phyloP scores from a whole-genome alignment of 1,139 yeast species.

The Hyphopichia fennica region DNA sequence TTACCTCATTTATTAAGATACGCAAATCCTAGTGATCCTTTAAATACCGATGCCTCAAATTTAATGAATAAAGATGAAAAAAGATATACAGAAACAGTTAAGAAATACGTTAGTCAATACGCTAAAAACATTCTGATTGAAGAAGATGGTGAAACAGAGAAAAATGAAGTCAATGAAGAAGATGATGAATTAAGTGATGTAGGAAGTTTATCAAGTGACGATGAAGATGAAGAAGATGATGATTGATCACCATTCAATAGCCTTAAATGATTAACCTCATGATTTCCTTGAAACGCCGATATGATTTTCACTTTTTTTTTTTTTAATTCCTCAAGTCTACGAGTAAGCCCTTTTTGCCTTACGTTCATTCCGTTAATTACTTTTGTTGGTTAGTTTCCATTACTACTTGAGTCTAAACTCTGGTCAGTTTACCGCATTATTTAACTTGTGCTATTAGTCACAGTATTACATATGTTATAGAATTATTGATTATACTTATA shows the following conservation, averaged over 20 bases:
- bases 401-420: no score
- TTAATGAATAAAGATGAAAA: constrained; percentile 71
- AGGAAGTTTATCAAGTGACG: constrained; percentile 51
- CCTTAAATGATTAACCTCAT: no score
- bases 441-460: background rate
- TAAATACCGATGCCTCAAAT: constrained; percentile 89
- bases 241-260: no score
- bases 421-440: background rate
- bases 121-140: constrained; percentile 51
- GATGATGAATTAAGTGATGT: constrained; percentile 49
- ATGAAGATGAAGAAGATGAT: constrained; percentile 25
- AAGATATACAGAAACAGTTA: constrained; percentile 68
- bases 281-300: background rate
- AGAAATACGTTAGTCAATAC: constrained; percentile 69
- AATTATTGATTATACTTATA: background rate
- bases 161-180: constrained; percentile 42
- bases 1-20: constrained; percentile 88
- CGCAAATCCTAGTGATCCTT: constrained; percentile 93
- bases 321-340: no score
- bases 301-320: no score
- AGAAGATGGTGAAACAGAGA: constrained; percentile 41
- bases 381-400: no score
- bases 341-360: no score
- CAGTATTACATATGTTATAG: background rate
- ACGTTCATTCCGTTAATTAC: no score